Base-by-base conservation (phyloP, 805 yeast genomes). In the Zygosaccharomyces kombuchaensis region DNA sequence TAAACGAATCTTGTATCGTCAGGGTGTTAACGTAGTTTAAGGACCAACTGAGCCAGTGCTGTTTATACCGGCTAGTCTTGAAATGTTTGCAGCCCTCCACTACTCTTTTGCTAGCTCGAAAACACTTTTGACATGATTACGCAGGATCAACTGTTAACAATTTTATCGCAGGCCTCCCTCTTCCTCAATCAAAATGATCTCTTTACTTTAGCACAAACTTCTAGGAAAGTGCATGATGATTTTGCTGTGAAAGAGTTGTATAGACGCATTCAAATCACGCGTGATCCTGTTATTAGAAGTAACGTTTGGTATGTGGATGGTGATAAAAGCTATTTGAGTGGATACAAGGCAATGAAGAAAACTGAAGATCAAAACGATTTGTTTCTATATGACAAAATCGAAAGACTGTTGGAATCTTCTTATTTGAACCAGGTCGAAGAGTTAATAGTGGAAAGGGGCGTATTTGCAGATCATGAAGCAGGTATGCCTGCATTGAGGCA, bases 141-240 rank as follows among this genome's bases (percentile, higher is more conserved):
- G 14, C 36, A 48, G n/a, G 48, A 43, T 41, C 44, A 40, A 23
- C 27, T 49, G 40, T 9, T 46, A n/a, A 37, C 39, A 8, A 14
- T 46, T 25, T 25, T 49, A 10, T 10, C 42, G 12, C 39, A 45
- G 19, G 49, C 62, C 9, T 45, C 55, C 8, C 27, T 39, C 7
- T 67, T 48, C 43, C 52, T 75, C 12, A 71, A 74, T 6, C 80
- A 75, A 48, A 66, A 70, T 45, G 67, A 63, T 16, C 62, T 70
- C 40, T 26, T 66, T 4, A 56, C 57, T 21, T 48, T 75, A n/a
- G 54, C 69, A 2, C 56, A 52, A 31, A 57, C 69, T 2, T 66
- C 57, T 46, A 67, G 62, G 47, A 50, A 50, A 10, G 34, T 63
- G 7, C 51, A 67, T n/a, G 65, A 71, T 25, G 26, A 49, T 1